Base-by-base conservation (phyloP, 805 yeast species). In the Torulaspora indica region DNA sequence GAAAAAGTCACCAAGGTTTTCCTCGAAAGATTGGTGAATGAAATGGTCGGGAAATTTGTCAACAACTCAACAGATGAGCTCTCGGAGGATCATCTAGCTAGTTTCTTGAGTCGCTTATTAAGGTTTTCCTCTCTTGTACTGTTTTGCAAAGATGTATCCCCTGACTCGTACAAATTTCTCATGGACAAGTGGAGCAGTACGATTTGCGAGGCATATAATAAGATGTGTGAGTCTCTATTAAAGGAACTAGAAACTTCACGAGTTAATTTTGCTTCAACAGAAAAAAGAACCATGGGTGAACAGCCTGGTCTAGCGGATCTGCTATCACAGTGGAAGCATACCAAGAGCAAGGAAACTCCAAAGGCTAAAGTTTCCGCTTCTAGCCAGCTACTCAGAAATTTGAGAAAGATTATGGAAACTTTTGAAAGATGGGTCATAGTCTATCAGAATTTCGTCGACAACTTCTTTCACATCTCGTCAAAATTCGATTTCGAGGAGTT, bases 71-170 rank as follows among this genome's bases (percentile, higher is more conserved):
- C 52, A 8, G 65, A 68, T 24, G 53, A 53, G 1, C 48, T 59
- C 1, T 53, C 69, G 4, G 61, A 60, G 33, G 62, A 58, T 12
- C 56, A 57, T 23, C 51, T 64, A 13, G 45, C 55, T 4, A 56
- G 62, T 27, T 63, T 66, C 10, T 53, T 76, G 25, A 57, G 74
- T 0, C 60, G 64, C n/a, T 45, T 77, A 22, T 38, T 77, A 42
- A 68, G 73, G 1, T 72, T 72, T 38, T 63, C 77, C 10, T 79
- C 81, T 0, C 55, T 79, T 20, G 62, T 76, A 1, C 64, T 79
- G 1, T 82, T 82, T 55, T 72, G 82, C 17, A 84, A 81, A 49
- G 78, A 77, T 39, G 67, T 78, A 3, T 77, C 84, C 2, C 62
- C 66, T 0, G 63, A 62, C 2, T 73, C 75, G 4, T 85, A 74